Conservation (phyloP, 257 asterid genomes). For the Coffea eugenioides region DNA sequence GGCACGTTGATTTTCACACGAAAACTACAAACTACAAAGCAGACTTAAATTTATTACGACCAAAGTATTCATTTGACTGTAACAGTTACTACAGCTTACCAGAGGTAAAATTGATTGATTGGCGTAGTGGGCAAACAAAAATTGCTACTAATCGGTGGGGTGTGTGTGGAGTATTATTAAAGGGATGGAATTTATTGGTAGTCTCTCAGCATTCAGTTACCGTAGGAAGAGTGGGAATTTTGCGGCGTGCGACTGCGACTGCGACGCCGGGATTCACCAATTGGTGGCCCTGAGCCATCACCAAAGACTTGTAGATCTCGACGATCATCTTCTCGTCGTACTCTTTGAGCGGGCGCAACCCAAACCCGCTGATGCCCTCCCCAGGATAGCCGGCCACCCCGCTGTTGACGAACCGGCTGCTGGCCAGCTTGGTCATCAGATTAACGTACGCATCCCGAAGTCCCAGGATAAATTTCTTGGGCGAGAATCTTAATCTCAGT, state of each 20-base stretch:
- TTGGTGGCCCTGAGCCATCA: slow-evolving; percentile 39
- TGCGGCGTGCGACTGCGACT: not conserved
- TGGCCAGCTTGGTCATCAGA: slow-evolving; percentile 33
- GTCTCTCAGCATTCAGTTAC: slow-evolving; percentile 1
- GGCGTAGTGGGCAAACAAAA: too few species aligned
- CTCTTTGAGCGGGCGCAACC: slow-evolving; percentile 37
- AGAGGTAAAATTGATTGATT: too few species aligned
- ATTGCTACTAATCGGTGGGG: too few species aligned
- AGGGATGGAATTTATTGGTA: not conserved
- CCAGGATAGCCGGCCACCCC: slow-evolving; percentile 31
- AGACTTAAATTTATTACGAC: too few species aligned
- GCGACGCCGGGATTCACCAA: slow-evolving; percentile 48
- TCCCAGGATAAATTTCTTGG: slow-evolving; percentile 26
- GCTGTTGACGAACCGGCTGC: slow-evolving; percentile 20
- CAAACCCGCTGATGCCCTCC: slow-evolving; percentile 42
- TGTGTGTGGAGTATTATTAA: too few species aligned
- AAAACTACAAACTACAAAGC: too few species aligned
- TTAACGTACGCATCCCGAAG: slow-evolving; percentile 41
- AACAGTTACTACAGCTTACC: too few species aligned
- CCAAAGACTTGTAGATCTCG: slow-evolving; percentile 42
- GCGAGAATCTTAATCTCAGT: slow-evolving; percentile 24
- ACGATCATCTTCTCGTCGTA: slow-evolving; percentile 45
- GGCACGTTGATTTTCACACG: too few species aligned
- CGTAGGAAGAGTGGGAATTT: slow-evolving; percentile 7
- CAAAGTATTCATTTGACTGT: too few species aligned